Evolutionary conservation across 1,284 basidiomycete genomes (phyloP).

Genomic region (Boletellus dicymbophilus): DNA sequence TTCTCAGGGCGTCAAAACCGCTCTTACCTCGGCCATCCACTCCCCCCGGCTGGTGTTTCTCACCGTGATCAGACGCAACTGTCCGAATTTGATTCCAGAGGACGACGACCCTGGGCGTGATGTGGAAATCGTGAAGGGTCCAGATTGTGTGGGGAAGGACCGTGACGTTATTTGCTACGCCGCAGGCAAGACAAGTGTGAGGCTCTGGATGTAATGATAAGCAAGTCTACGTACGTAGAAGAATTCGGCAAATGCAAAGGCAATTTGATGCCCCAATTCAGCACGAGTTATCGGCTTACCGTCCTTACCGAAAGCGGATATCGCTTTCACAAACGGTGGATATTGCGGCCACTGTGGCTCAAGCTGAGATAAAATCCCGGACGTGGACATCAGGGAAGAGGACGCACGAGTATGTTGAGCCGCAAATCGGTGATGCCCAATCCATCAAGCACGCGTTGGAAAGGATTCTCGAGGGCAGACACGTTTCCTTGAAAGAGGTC

Average conservation of each 20-base stretch:
- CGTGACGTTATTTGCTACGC: conserved; percentile 21
- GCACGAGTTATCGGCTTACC: conserved; percentile 22
- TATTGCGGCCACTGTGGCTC: conserved; percentile 29
- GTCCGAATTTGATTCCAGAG: conserved; percentile 24
- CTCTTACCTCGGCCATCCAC: conserved; percentile 29
- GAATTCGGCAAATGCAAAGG: conserved; percentile 32
- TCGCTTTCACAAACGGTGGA: conserved; percentile 23
- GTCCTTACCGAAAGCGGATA: conserved; percentile 23
- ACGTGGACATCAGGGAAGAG: background rate
- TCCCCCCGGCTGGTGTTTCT: conserved; percentile 30
- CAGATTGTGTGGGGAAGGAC: conserved; percentile 11
- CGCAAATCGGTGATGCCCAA: conserved; percentile 15
- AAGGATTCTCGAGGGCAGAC: conserved; percentile 20
- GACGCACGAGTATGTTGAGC: conserved; percentile 27
- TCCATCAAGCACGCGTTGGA: conserved; percentile 25
- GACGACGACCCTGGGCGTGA: conserved; percentile 7
- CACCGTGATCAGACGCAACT: conserved; percentile 26
- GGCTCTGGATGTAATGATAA: background rate
- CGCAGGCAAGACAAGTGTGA: background rate
- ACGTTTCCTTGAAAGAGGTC: conserved; percentile 21
- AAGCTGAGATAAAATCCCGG: background rate
- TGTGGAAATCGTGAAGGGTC: conserved; percentile 23
- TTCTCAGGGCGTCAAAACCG: conserved; percentile 13
- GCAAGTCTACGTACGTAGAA: conserved; percentile 25
- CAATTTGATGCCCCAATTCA: conserved; percentile 29